Conservation (phyloP, 495 filamentous ascomycete species). For the Neurospora sp. region DNA sequence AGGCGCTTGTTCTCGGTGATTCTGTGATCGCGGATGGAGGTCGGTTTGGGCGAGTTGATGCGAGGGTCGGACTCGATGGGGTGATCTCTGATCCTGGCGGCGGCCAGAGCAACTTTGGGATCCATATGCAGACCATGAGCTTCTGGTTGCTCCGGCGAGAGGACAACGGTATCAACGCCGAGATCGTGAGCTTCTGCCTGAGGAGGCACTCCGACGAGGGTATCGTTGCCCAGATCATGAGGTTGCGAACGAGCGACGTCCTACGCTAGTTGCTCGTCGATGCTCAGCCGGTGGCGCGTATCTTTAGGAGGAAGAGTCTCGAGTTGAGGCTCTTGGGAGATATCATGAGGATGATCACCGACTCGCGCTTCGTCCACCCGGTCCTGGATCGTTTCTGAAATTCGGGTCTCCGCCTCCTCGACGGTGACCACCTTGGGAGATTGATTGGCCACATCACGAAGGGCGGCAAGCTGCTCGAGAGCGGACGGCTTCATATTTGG, state of each 20-base stretch:
- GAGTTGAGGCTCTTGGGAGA: no score
- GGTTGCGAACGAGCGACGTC: background rate
- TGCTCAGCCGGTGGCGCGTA: no score
- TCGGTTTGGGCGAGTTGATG: constrained; percentile 1
- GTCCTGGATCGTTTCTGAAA: background rate
- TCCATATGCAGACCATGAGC: background rate
- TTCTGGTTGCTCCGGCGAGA: background rate
- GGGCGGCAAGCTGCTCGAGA: background rate
- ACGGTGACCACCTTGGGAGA: background rate
- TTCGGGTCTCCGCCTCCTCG: background rate
- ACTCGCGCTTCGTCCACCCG: background rate
- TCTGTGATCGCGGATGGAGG: constrained; percentile 3
- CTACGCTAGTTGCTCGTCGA: background rate
- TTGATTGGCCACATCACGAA: background rate
- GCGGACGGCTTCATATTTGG: background rate
- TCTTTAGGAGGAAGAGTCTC: no score
- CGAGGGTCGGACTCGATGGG: constrained; percentile 6
- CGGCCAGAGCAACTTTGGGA: background rate
- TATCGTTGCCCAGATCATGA: background rate
- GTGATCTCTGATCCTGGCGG: background rate
- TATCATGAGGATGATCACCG: background rate
- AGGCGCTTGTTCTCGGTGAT: constrained; percentile 9
- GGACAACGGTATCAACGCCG: background rate
- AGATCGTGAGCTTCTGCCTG: background rate
- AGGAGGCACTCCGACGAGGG: background rate